Percentiles rank a stretch among this genome's conserved stretches.
phyloP scores from a whole-genome alignment of 2,329 filamentous ascomycete genomes.

The Daldinia sp. region DNA sequence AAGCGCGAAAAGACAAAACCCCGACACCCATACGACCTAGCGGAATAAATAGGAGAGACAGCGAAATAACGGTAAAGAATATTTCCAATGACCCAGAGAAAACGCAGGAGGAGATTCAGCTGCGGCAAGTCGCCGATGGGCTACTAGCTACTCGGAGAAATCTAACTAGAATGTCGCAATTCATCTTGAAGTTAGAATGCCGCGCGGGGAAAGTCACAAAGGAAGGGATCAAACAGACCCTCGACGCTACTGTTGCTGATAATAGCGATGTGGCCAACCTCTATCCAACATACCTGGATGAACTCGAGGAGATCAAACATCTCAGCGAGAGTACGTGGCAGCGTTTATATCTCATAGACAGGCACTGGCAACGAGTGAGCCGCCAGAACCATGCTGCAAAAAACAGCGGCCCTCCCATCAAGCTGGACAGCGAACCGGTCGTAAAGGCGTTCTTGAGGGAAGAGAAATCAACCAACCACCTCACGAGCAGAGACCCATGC shows the following conservation, averaged over 20 bases:
- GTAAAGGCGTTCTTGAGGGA: conserved; percentile 37
- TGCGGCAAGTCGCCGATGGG: conserved; percentile 29
- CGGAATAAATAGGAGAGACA: background rate
- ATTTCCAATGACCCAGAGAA: background rate
- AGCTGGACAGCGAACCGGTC: conserved; percentile 34
- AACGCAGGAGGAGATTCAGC: conserved; percentile 23
- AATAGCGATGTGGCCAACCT: conserved; percentile 17
- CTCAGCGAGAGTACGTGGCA: conserved; percentile 36
- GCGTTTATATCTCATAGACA: conserved; percentile 41
- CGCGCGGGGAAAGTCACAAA: conserved; percentile 42
- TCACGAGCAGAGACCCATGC: conserved; percentile 34
- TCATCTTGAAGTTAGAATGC: conserved; percentile 44
- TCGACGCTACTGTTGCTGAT: conserved; percentile 41
- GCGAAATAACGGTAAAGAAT: background rate
- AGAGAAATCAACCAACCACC: conserved; percentile 29
- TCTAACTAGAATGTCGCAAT: conserved; percentile 42
- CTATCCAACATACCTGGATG: conserved; percentile 12
- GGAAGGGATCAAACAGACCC: conserved; percentile 42
- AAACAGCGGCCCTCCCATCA: conserved; percentile 20
- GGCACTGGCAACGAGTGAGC: conserved; percentile 34
- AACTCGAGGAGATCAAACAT: conserved; percentile 38
- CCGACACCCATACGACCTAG: background rate
- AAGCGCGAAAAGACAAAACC: background rate
- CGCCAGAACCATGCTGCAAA: conserved; percentile 22
- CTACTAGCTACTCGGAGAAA: conserved; percentile 36